phyloP scores from a whole-genome alignment of 306 rosid genomes.

The Fragaria nilgerrensis region DNA sequence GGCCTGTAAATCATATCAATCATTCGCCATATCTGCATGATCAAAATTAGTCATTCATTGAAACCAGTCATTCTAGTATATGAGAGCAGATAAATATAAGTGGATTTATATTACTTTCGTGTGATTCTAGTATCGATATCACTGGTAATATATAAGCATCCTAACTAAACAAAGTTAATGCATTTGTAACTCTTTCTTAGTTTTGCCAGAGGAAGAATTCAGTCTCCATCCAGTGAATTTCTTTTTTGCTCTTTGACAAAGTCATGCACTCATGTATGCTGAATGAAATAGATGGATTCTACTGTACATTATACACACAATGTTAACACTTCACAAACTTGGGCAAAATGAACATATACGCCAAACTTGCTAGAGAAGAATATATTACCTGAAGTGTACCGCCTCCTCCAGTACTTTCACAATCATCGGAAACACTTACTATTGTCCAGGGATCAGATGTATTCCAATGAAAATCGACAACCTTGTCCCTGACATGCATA shows the following conservation, averaged over 20 bases:
- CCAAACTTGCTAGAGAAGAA: neutral
- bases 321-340: neutral
- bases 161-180: neutral
- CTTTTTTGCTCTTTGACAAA: neutral
- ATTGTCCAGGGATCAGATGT: constrained; percentile 94
- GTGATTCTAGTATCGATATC: neutral
- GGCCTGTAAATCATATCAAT: constrained; percentile 65
- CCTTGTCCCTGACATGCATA: constrained; percentile 64
- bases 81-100: neutral
- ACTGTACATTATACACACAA: neutral
- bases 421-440: constrained; percentile 94
- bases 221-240: neutral
- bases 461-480: constrained; percentile 94
- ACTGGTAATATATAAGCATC: neutral
- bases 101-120: neutral
- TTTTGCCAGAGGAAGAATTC: neutral
- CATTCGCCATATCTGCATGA: constrained; percentile 70
- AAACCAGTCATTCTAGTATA: neutral
- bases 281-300: neutral
- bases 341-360: neutral
- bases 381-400: constrained; percentile 83
- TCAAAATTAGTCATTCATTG: neutral
- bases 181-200: neutral
- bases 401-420: constrained; percentile 96
- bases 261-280: neutral